phyloP scores from a whole-genome alignment of 805 yeast genomes.

The Torulaspora quercuum region DNA sequence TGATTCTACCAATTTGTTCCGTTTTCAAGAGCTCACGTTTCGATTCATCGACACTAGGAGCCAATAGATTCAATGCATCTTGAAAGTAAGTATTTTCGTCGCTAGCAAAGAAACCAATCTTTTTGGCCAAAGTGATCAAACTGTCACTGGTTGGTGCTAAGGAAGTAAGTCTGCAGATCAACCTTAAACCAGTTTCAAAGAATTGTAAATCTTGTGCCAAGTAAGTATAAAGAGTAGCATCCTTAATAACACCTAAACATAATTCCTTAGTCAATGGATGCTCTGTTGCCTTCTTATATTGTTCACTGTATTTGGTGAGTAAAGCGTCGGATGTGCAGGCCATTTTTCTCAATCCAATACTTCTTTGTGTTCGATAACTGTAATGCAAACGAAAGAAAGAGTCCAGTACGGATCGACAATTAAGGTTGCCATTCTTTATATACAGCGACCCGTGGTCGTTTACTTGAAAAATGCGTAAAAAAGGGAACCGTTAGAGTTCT shows the following conservation, averaged over 20 bases:
- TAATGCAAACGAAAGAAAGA: too few relatives aligned
- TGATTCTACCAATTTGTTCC: conserved; percentile 34
- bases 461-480: too few relatives aligned
- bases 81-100: conserved; percentile 49
- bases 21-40: conserved; percentile 20
- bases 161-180: conserved; percentile 45
- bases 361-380: too few relatives aligned
- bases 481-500: conserved; percentile 3
- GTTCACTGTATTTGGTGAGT: conserved; percentile 23
- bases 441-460: too few relatives aligned
- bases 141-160: conserved; percentile 41
- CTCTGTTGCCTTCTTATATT: conserved; percentile 35
- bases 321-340: conserved; percentile 26
- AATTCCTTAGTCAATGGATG: conserved; percentile 45
- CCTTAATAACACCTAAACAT: conserved; percentile 45
- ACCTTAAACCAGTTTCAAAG: conserved; percentile 42
- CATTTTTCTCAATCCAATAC: conserved; percentile 8
- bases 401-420: too few relatives aligned
- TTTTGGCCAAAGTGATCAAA: conserved; percentile 44
- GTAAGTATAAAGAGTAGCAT: conserved; percentile 43
- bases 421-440: too few relatives aligned
- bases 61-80: conserved; percentile 33
- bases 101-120: conserved; percentile 48
- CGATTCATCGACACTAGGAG: conserved; percentile 12
- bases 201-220: conserved; percentile 49